Base-by-base conservation (phyloP, 2,329 filamentous ascomycete genomes). In the Alternaria tenuissima region DNA sequence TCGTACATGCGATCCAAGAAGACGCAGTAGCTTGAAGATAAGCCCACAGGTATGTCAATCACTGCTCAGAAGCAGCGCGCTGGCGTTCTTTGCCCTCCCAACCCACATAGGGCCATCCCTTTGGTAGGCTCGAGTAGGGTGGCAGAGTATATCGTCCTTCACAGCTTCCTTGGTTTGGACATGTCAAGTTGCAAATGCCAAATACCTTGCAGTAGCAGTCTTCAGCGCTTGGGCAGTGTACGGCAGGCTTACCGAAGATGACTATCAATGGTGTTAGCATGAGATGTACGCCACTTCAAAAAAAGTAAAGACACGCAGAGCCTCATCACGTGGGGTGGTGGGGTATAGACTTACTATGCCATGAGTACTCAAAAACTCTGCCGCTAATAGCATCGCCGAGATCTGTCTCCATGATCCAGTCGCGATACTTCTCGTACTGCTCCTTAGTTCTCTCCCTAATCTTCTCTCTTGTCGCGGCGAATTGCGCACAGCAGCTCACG, bases 161-260 rank as follows among this genome's bases (percentile, higher is more conserved):
- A 69, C 89, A 91, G 26, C 79, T 80, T 22, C 81, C 78, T 18
- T 79, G 71, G 1, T 79, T 73, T 12, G 68, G 65, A 47, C 80
- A 82, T 0, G 77, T 66, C 16, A 86, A 65, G 55, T 82, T 66
- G 74, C 89, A 91, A 26, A 89, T 67, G 0, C 88, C 88, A 67
- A 88, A 91, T 16, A 87, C 82, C 41, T 88, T 86, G 77, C 89
- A 91, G 73, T 91, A 91, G 72, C 89, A 91, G 8, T 86, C 84
- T 46, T 81, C 76, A 1, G 87, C 87, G 18, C 80, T 79, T 0
- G 89, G 89, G 65, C 89, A 91, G 66, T 89, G 83, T 1, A 89
- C 82, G 0, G 76, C 63, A 6, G 70, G 66, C 28, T 79, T 79
- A 2, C 76, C 76, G 59, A 79, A 79, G 1, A 79, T 71, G 55